phyloP scores from a whole-genome alignment of 2,329 filamentous ascomycete species.

The Fusarium continuum region DNA sequence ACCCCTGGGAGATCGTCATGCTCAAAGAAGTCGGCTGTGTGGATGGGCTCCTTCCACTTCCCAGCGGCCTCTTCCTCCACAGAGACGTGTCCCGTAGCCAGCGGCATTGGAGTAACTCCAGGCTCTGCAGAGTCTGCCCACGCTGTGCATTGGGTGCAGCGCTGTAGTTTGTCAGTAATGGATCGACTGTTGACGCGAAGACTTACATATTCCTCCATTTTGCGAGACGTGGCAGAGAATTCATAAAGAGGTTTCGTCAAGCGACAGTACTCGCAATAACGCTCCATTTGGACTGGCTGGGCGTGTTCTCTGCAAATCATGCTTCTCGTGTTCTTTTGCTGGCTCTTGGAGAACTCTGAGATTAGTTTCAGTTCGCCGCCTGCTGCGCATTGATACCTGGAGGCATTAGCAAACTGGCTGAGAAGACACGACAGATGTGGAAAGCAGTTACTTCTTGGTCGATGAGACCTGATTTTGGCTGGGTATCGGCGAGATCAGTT shows the following conservation, averaged over 20 bases:
- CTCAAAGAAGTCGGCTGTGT: constrained; percentile 43
- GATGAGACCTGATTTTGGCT: constrained; percentile 3
- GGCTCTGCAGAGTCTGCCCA: constrained; percentile 52
- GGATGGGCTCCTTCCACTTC: constrained; percentile 15
- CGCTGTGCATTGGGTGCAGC: constrained; percentile 48
- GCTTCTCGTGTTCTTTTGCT: constrained; percentile 31
- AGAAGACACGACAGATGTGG: neutral
- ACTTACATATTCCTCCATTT: constrained; percentile 45
- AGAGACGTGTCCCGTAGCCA: constrained; percentile 49
- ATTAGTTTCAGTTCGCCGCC: constrained; percentile 51
- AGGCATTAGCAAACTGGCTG: neutral
- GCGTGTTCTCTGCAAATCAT: constrained; percentile 52
- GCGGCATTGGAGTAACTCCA: constrained; percentile 41
- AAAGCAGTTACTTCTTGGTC: neutral
- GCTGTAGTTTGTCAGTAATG: constrained; percentile 37
- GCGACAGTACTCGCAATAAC: constrained; percentile 47
- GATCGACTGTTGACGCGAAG: neutral
- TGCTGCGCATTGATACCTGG: constrained; percentile 48
- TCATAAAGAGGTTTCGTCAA: constrained; percentile 40
- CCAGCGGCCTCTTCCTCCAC: constrained; percentile 41
- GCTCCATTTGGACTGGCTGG: constrained; percentile 32
- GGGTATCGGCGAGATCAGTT: neutral
- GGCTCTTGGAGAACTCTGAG: constrained; percentile 46
- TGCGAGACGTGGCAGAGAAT: constrained; percentile 45
- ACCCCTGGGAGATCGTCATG: constrained; percentile 35